These are phyloP conservation scores for Alectoria sarmentosa DNA, from an alignment of 495 filamentous ascomycete species.

Conservation along the genomic window DNA sequence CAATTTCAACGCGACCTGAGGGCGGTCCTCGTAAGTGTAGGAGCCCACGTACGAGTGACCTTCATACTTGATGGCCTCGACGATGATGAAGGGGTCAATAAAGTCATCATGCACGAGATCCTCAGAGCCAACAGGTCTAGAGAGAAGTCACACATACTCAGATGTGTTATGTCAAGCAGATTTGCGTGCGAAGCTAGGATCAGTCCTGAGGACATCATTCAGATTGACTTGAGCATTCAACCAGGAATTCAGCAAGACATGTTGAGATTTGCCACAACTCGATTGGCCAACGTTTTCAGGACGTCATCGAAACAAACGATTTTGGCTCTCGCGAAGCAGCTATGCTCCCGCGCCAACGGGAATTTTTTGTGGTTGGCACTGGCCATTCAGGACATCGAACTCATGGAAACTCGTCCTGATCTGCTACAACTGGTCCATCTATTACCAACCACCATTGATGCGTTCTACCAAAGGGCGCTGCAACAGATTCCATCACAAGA, in stretches of 20 bases:
- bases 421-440: neutral
- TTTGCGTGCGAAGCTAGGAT: neutral
- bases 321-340: too few relatives aligned
- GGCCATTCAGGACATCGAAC: neutral
- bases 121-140: constrained; percentile 3
- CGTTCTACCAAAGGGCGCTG: neutral
- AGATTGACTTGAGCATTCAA: constrained; percentile 5
- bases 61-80: constrained; percentile 4
- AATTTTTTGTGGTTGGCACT: neutral
- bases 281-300: neutral
- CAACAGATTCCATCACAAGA: neutral
- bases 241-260: constrained; percentile 3
- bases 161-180: constrained; percentile 7
- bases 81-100: neutral
- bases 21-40: neutral
- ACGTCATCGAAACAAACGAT: neutral
- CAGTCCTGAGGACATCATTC: neutral
- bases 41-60: neutral
- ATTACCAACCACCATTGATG: neutral
- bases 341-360: neutral
- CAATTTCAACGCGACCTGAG: neutral
- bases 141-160: neutral
- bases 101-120: neutral
- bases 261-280: neutral
- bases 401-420: neutral